phyloP scores from a whole-genome alignment of 768 basidiomycete genomes.

The Pilatotrama ljubarskyi region DNA sequence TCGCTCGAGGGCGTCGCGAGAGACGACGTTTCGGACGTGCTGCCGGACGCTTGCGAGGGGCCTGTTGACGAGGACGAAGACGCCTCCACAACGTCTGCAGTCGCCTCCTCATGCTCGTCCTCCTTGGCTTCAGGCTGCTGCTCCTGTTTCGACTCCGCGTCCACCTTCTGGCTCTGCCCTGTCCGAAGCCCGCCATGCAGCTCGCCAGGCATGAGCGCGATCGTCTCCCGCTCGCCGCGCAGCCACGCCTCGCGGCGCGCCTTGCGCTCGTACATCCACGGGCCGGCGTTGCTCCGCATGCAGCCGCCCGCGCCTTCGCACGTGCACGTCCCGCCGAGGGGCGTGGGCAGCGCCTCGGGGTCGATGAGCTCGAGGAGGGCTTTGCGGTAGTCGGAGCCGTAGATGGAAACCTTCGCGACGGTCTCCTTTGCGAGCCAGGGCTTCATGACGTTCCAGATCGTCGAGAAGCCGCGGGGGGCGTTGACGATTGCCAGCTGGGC shows the following conservation, averaged over 20 bases:
- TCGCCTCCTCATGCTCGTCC: not conserved
- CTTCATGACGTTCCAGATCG: slow-evolving; percentile 68
- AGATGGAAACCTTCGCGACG: slow-evolving; percentile 61
- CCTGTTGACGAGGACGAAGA: not conserved
- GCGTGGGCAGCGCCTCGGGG: slow-evolving; percentile 59
- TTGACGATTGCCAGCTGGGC: slow-evolving; percentile 71
- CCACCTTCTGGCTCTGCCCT: not conserved
- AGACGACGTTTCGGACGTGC: slow-evolving; percentile 15
- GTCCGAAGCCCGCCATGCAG: slow-evolving; percentile 6
- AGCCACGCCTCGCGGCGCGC: slow-evolving; percentile 33
- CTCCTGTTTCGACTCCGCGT: slow-evolving; percentile 1
- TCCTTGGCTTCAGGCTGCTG: not conserved
- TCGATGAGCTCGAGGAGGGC: slow-evolving; percentile 60
- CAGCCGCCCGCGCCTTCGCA: slow-evolving; percentile 61
- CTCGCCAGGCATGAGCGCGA: slow-evolving; percentile 20
- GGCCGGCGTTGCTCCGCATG: slow-evolving; percentile 61
- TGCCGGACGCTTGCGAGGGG: not conserved
- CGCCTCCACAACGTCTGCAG: not conserved
- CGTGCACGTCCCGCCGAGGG: slow-evolving; percentile 65
- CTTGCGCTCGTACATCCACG: slow-evolving; percentile 62
- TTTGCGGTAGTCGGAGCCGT: slow-evolving; percentile 59
- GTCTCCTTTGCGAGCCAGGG: slow-evolving; percentile 78
- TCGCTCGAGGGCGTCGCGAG: slow-evolving; percentile 11
- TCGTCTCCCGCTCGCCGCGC: slow-evolving; percentile 26
- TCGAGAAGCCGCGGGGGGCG: slow-evolving; percentile 69